Percentiles rank a stretch among this genome's conserved stretches.
These are phyloP conservation scores for Entomortierella lignicola DNA, from an alignment of 192 early-diverging fungal species.

Conservation along the genomic window DNA sequence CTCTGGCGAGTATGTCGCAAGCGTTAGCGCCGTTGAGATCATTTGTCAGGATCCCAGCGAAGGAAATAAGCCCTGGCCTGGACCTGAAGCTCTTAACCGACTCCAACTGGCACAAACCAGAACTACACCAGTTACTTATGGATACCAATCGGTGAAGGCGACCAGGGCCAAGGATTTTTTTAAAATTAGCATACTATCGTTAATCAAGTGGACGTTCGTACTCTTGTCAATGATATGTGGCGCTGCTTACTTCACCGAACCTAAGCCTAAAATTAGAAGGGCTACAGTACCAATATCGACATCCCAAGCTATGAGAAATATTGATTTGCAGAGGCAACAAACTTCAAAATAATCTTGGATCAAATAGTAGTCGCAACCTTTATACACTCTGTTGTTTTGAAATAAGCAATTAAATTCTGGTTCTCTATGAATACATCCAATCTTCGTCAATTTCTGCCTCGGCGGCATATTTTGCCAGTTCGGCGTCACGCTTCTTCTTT, in stretches of 20 bases:
- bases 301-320: background rate
- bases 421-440: conserved; percentile 57
- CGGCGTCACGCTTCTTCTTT: conserved; percentile 52
- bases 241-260: conserved; percentile 38
- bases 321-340: conserved; percentile 2
- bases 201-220: conserved; percentile 43
- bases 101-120: conserved; percentile 12
- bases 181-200: conserved; percentile 14
- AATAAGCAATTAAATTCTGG: background rate
- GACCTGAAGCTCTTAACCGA: conserved; percentile 27
- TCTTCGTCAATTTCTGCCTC: conserved; percentile 55
- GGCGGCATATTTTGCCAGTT: conserved; percentile 42
- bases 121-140: background rate
- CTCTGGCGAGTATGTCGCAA: conserved; percentile 40
- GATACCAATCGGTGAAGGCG: background rate
- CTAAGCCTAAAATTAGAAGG: conserved; percentile 7
- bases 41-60: conserved; percentile 37
- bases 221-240: conserved; percentile 36
- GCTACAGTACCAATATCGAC: background rate
- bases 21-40: conserved; percentile 49
- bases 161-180: conserved; percentile 11
- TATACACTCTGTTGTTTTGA: background rate
- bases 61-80: conserved; percentile 41
- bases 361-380: background rate
- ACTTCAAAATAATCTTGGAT: background rate